Evolutionary conservation across 768 basidiomycete genomes (phyloP).

Genomic region (Heimioporus sp.): DNA sequence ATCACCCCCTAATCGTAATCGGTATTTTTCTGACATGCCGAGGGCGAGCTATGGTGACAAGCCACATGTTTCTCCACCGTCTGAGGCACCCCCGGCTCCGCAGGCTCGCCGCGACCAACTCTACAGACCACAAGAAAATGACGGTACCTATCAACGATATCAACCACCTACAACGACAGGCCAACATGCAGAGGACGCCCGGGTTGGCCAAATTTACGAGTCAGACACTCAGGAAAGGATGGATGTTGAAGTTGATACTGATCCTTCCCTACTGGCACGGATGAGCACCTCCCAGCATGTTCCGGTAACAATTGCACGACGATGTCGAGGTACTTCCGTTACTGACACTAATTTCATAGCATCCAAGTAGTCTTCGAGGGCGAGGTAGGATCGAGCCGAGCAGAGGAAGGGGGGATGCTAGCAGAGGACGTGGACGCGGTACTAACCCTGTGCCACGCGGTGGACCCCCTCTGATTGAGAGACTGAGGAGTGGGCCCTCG

Average conservation of each 20-base stretch:
- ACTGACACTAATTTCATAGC: constrained; percentile 8
- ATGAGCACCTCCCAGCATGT: constrained; percentile 18
- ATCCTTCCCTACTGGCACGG: constrained; percentile 23
- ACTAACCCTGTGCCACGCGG: constrained; percentile 9
- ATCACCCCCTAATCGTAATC: constrained; percentile 7
- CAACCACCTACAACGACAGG: constrained; percentile 2
- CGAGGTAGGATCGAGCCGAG: constrained; percentile 20
- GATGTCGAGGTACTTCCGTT: not conserved
- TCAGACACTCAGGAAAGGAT: constrained; percentile 8
- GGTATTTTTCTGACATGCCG: constrained; percentile 7
- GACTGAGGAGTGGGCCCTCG: constrained; percentile 11
- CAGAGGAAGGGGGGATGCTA: constrained; percentile 19
- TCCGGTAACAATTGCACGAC: constrained; percentile 16
- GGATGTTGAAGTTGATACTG: constrained; percentile 6
- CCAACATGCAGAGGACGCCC: constrained; percentile 2
- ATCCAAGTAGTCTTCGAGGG: constrained; percentile 14
- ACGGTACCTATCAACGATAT: constrained; percentile 12
- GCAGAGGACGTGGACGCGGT: constrained; percentile 22
- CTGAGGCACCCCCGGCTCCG: not conserved
- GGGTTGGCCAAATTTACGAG: constrained; percentile 13
- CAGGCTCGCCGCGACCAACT: constrained; percentile 6
- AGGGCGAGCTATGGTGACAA: constrained; percentile 8
- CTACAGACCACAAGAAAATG: constrained; percentile 11
- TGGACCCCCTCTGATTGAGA: constrained; percentile 13
- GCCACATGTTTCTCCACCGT: not conserved